A percentile compares a stretch with the other conserved stretches of the same genome.
Evolutionary conservation across 225 moss, liverwort and hornwort genomes (phyloP).

Genomic region (Climacium dendroides): DNA sequence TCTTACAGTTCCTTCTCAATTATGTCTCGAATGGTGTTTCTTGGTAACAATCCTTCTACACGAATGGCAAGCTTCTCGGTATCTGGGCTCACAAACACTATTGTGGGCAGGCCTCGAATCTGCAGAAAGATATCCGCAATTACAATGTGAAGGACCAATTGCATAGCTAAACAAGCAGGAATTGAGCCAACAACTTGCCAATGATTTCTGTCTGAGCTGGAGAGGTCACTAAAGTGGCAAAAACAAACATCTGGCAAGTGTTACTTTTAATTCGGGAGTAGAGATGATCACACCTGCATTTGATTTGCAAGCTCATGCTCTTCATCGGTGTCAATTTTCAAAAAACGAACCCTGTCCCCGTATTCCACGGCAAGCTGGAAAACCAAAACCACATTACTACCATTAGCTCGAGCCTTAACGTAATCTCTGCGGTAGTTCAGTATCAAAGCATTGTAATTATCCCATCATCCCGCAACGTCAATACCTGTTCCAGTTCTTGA

Average conservation of each 20-base stretch:
- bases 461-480: not conserved
- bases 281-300: slow-evolving; percentile 54
- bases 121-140: slow-evolving; percentile 5
- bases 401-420: not conserved
- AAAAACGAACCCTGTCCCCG: slow-evolving; percentile 60
- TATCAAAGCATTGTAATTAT: not conserved
- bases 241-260: not conserved
- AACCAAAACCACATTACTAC: not conserved
- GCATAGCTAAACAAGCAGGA: not conserved
- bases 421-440: not conserved
- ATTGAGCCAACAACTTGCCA: not conserved
- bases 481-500: slow-evolving; percentile 85
- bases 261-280: no score
- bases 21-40: slow-evolving; percentile 64
- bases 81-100: slow-evolving; percentile 90
- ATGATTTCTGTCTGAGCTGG: not conserved
- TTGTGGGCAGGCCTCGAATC: slow-evolving; percentile 91
- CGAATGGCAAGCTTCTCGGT: slow-evolving; percentile 83
- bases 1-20: slow-evolving; percentile 65
- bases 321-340: slow-evolving; percentile 97
- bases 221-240: not conserved
- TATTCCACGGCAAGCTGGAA: slow-evolving; percentile 85
- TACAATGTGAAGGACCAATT: not conserved
- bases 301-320: slow-evolving; percentile 90
- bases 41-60: slow-evolving; percentile 79